phyloP scores from a whole-genome alignment of 2,329 filamentous ascomycete species.

The Colletotrichum eleusines region DNA sequence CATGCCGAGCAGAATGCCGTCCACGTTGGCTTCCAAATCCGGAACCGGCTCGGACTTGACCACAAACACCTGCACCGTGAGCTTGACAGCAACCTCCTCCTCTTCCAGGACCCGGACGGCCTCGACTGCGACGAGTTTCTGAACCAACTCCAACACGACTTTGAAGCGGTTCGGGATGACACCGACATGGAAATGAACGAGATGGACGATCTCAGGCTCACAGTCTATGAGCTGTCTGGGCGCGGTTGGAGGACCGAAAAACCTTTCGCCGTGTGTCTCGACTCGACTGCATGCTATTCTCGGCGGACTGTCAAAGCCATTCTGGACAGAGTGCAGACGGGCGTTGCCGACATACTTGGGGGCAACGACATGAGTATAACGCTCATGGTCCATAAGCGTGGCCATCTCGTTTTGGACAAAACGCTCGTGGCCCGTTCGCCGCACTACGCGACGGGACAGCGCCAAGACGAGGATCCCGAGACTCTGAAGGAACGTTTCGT shows the following conservation, averaged over 20 bases:
- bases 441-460: slow-evolving; percentile 38
- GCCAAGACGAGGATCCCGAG: slow-evolving; percentile 49
- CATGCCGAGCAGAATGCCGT: slow-evolving; percentile 59
- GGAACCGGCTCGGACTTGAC: slow-evolving; percentile 63
- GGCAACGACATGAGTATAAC: slow-evolving; percentile 61
- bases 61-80: slow-evolving; percentile 59
- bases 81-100: slow-evolving; percentile 57
- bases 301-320: slow-evolving; percentile 61
- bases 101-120: slow-evolving; percentile 59
- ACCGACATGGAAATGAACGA: slow-evolving; percentile 56
- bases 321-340: slow-evolving; percentile 64
- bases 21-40: slow-evolving; percentile 59
- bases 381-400: slow-evolving; percentile 63
- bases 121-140: slow-evolving; percentile 61
- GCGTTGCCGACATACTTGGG: slow-evolving; percentile 61
- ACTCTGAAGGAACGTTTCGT: slow-evolving; percentile 55
- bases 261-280: slow-evolving; percentile 60
- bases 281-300: slow-evolving; percentile 56
- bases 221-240: slow-evolving; percentile 60
- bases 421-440: slow-evolving; percentile 54
- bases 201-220: slow-evolving; percentile 63
- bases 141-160: slow-evolving; percentile 51
- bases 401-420: slow-evolving; percentile 65
- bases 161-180: slow-evolving; percentile 54
- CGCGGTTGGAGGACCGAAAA: slow-evolving; percentile 60